A percentile compares a stretch with the other conserved stretches of the same genome.
Evolutionary conservation across 129 eudicot genomes (phyloP).

Genomic region (Flaveria linearis): DNA sequence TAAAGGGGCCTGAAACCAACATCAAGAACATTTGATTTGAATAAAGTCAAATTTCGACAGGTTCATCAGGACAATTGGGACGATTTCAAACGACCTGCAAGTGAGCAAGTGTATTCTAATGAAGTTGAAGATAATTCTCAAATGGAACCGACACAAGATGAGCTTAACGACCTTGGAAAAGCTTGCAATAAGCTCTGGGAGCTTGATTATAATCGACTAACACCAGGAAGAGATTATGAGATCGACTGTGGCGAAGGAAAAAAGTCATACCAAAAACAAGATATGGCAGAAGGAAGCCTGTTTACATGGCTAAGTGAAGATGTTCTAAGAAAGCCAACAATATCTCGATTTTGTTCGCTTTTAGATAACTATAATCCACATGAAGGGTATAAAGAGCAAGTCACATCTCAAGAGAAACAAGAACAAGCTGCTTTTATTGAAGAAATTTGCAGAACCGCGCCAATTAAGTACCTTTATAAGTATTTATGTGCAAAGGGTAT

Average conservation of each 20-base stretch:
- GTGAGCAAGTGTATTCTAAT: conserved; percentile 65
- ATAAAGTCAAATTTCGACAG: conserved; percentile 36
- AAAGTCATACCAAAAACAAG: conserved; percentile 69
- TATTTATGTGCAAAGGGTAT: conserved; percentile 57
- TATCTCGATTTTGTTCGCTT: conserved; percentile 81
- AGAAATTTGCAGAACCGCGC: conserved; percentile 95
- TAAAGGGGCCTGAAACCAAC: too few species aligned
- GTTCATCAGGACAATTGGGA: conserved; percentile 65
- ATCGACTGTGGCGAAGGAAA: conserved; percentile 95
- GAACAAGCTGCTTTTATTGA: conserved; percentile 88
- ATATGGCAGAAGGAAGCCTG: conserved; percentile 82
- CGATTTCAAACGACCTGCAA: conserved; percentile 71
- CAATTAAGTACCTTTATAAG: conserved; percentile 74
- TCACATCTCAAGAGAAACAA: conserved; percentile 81
- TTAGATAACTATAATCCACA: conserved; percentile 94
- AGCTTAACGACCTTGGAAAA: conserved; percentile 65
- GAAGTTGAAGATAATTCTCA: conserved; percentile 46
- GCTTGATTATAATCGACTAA: conserved; percentile 79
- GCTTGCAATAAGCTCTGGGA: conserved; percentile 95
- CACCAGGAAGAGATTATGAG: conserved; percentile 82
- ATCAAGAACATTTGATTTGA: background rate
- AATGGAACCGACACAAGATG: conserved; percentile 62
- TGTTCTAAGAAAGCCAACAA: conserved; percentile 59
- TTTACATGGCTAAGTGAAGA: conserved; percentile 71
- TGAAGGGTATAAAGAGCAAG: conserved; percentile 78